Evolutionary conservation across 2,329 filamentous ascomycete genomes (phyloP).

Genomic region (Penicillium sumatraense): DNA sequence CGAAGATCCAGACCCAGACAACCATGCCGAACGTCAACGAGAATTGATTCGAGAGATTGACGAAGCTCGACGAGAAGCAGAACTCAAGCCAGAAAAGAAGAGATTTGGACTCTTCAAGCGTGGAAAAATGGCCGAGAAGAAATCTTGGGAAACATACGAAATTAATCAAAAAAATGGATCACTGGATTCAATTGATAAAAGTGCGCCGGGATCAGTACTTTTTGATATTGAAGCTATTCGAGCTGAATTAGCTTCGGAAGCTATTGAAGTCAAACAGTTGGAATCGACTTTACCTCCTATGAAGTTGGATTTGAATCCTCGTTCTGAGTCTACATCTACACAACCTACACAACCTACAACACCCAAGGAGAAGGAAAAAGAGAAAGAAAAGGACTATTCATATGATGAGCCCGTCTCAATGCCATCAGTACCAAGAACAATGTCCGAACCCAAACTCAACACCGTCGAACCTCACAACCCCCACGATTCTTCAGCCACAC

Average conservation of each 20-base stretch:
- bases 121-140: slow-evolving; percentile 74
- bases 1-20: slow-evolving; percentile 94
- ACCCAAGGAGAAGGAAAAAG: slow-evolving; percentile 30
- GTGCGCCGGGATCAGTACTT: slow-evolving; percentile 62
- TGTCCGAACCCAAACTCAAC: slow-evolving; percentile 21
- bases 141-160: slow-evolving; percentile 94
- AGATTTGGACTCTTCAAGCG: slow-evolving; percentile 79
- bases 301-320: slow-evolving; percentile 67
- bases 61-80: slow-evolving; percentile 84
- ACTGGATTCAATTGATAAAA: slow-evolving; percentile 31
- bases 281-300: slow-evolving; percentile 89
- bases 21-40: slow-evolving; percentile 82
- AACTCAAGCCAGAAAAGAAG: slow-evolving; percentile 75
- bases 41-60: slow-evolving; percentile 97
- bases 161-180: slow-evolving; percentile 53
- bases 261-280: slow-evolving; percentile 75
- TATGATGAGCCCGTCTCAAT: slow-evolving; percentile 23
- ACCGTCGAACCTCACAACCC: background rate
- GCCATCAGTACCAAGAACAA: slow-evolving; percentile 25
- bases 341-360: slow-evolving; percentile 25
- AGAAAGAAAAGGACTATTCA: slow-evolving; percentile 36
- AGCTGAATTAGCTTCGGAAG: slow-evolving; percentile 77
- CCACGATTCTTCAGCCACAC: slow-evolving; percentile 15
- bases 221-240: slow-evolving; percentile 97
- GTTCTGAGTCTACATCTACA: slow-evolving; percentile 20